These are phyloP conservation scores for Aureobasidium melanogenum DNA, from an alignment of 2,329 filamentous ascomycete species.

Conservation along the genomic window DNA sequence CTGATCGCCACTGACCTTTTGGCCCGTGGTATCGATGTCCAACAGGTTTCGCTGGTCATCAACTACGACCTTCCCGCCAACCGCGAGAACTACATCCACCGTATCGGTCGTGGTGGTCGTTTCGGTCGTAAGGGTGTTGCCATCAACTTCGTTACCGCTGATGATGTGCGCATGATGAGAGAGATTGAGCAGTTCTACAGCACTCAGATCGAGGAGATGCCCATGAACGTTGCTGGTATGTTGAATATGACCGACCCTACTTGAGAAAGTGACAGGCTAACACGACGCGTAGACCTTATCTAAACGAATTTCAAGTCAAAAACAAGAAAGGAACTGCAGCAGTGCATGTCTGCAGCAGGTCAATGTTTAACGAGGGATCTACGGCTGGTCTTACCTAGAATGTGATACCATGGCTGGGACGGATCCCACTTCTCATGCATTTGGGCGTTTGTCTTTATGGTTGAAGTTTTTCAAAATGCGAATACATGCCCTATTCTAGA, in stretches of 20 bases:
- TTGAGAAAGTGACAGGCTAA: slow-evolving; percentile 49
- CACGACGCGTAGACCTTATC: slow-evolving; percentile 27
- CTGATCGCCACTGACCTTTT: slow-evolving; percentile 96
- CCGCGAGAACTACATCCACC: slow-evolving; percentile 99
- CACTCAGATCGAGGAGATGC: slow-evolving; percentile 99
- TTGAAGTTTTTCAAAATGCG: slow-evolving; percentile 12
- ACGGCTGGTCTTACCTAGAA: slow-evolving; percentile 8
- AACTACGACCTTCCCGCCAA: slow-evolving; percentile 99
- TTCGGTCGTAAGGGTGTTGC: slow-evolving; percentile 99
- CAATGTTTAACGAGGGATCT: slow-evolving; percentile 12
- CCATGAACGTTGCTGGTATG: slow-evolving; percentile 73
- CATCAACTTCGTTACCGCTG: slow-evolving; percentile 99
- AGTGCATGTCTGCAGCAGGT: slow-evolving; percentile 7
- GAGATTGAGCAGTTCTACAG: slow-evolving; percentile 99
- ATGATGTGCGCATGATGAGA: slow-evolving; percentile 99
- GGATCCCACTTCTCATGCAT: slow-evolving; percentile 12
- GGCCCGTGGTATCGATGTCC: slow-evolving; percentile 99
- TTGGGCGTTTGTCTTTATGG: slow-evolving; percentile 13
- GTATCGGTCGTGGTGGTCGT: slow-evolving; percentile 98
- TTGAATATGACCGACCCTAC: slow-evolving; percentile 15
- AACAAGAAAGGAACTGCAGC: slow-evolving; percentile 11
- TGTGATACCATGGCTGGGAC: slow-evolving; percentile 11
- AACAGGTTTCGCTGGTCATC: slow-evolving; percentile 99
- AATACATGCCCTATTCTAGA: slow-evolving; percentile 13
- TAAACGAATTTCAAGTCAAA: slow-evolving; percentile 21